Percentiles rank a stretch among this genome's conserved stretches.
phyloP scores from a whole-genome alignment of 2,329 filamentous ascomycete genomes.

The Penicillium decumbens region DNA sequence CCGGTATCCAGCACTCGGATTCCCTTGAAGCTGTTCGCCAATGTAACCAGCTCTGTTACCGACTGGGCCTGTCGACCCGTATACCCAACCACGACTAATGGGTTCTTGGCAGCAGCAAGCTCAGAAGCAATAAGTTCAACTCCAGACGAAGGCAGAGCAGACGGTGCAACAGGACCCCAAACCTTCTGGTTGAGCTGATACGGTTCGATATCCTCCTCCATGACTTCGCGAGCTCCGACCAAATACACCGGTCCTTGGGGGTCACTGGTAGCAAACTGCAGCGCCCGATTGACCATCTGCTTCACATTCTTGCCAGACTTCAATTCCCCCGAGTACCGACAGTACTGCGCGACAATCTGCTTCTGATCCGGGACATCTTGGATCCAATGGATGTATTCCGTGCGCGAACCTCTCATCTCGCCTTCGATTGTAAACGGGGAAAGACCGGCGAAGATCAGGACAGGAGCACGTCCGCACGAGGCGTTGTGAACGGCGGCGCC shows the following conservation, averaged over 20 bases:
- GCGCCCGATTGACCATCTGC: slow-evolving; percentile 78
- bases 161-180: slow-evolving; percentile 67
- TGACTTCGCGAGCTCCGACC: slow-evolving; percentile 70
- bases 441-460: slow-evolving; percentile 72
- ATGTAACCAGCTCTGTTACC: slow-evolving; percentile 43
- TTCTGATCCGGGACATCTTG: slow-evolving; percentile 80
- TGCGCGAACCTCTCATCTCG: slow-evolving; percentile 70
- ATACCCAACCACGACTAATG: slow-evolving; percentile 50
- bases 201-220: slow-evolving; percentile 77
- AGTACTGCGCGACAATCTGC: slow-evolving; percentile 77
- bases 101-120: slow-evolving; percentile 46
- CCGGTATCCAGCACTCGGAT: slow-evolving; percentile 51
- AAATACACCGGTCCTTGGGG: slow-evolving; percentile 78
- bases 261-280: slow-evolving; percentile 74
- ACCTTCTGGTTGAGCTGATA: slow-evolving; percentile 63
- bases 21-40: slow-evolving; percentile 47
- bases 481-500: slow-evolving; percentile 76
- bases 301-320: slow-evolving; percentile 82
- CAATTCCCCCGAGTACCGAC: slow-evolving; percentile 75
- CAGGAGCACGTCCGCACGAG: slow-evolving; percentile 66
- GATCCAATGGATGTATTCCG: slow-evolving; percentile 83
- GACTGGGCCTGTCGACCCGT: slow-evolving; percentile 45
- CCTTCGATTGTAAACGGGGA: slow-evolving; percentile 73
- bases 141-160: slow-evolving; percentile 53
- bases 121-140: slow-evolving; percentile 43